Conservation (phyloP, 495 filamentous ascomycete species). For the Penicillium robsamsonii region DNA sequence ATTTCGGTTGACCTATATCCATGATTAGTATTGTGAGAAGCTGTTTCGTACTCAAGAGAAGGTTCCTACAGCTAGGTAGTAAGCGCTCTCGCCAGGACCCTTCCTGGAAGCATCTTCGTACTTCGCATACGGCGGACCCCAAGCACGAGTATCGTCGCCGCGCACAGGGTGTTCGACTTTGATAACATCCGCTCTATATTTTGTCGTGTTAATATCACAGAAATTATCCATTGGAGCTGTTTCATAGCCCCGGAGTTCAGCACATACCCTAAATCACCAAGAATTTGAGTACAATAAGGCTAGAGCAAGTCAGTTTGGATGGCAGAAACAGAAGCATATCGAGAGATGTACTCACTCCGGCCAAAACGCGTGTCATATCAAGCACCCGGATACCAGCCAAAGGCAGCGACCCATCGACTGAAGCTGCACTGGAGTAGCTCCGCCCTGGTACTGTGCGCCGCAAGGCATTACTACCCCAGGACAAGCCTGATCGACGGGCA, state of each 20-base stretch:
- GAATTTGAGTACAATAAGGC: slow-evolving; percentile 97
- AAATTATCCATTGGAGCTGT: neutral
- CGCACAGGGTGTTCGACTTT: slow-evolving; percentile 91
- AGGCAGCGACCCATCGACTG: slow-evolving; percentile 53
- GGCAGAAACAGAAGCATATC: neutral
- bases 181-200: slow-evolving; percentile 85
- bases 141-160: slow-evolving; percentile 92
- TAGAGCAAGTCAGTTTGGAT: slow-evolving; percentile 38
- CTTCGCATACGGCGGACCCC: slow-evolving; percentile 91
- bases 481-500: slow-evolving; percentile 26
- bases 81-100: slow-evolving; percentile 89
- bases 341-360: slow-evolving; percentile 66
- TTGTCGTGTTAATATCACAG: neutral
- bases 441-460: slow-evolving; percentile 31
- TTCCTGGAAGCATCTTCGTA: slow-evolving; percentile 60
- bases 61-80: slow-evolving; percentile 75
- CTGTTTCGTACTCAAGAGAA: neutral
- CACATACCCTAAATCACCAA: slow-evolving; percentile 89
- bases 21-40: slow-evolving; percentile 6
- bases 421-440: slow-evolving; percentile 31
- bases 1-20: slow-evolving; percentile 82
- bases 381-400: slow-evolving; percentile 83
- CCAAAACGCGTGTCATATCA: slow-evolving; percentile 95
- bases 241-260: slow-evolving; percentile 12
- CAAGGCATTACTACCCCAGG: slow-evolving; percentile 23